A percentile compares a stretch with the other conserved stretches of the same genome.
Conservation (phyloP, 805 yeast genomes). For the Yarrowia bubula region DNA sequence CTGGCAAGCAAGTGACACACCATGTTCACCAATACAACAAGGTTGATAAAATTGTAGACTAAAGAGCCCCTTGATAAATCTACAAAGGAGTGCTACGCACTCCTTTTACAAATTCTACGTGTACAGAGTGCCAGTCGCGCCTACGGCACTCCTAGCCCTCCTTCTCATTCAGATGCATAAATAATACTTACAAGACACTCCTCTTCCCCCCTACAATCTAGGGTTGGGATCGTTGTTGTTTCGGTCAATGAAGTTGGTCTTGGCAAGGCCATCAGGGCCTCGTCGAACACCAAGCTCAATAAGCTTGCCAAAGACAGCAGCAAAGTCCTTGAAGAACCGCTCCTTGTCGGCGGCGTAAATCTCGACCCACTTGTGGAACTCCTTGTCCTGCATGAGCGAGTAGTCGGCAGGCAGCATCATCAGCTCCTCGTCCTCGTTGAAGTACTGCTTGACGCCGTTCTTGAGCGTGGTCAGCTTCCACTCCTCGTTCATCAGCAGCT, state of each 20-base stretch:
- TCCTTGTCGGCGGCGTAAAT: constrained; percentile 65
- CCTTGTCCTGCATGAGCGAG: constrained; percentile 61
- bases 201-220: constrained; percentile 12
- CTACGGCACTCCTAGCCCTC: too few relatives aligned
- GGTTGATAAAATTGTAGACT: too few relatives aligned
- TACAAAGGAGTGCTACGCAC: too few relatives aligned
- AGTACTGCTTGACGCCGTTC: constrained; percentile 42
- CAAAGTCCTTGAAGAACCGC: constrained; percentile 61
- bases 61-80: too few relatives aligned
- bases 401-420: constrained; percentile 89
- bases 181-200: constrained; percentile 23
- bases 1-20: neutral
- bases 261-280: constrained; percentile 41
- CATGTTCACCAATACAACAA: neutral
- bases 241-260: constrained; percentile 36
- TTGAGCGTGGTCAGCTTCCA: constrained; percentile 49
- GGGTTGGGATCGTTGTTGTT: constrained; percentile 25
- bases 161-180: constrained; percentile 8
- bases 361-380: constrained; percentile 59
- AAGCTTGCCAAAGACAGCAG: constrained; percentile 64
- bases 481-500: constrained; percentile 51
- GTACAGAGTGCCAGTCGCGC: too few relatives aligned
- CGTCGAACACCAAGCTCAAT: constrained; percentile 74
- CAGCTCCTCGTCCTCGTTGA: constrained; percentile 55
- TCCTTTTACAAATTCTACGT: too few relatives aligned